These are phyloP conservation scores for Saccharomycopsis fermentans DNA, from an alignment of 805 yeast species.

Conservation along the genomic window DNA sequence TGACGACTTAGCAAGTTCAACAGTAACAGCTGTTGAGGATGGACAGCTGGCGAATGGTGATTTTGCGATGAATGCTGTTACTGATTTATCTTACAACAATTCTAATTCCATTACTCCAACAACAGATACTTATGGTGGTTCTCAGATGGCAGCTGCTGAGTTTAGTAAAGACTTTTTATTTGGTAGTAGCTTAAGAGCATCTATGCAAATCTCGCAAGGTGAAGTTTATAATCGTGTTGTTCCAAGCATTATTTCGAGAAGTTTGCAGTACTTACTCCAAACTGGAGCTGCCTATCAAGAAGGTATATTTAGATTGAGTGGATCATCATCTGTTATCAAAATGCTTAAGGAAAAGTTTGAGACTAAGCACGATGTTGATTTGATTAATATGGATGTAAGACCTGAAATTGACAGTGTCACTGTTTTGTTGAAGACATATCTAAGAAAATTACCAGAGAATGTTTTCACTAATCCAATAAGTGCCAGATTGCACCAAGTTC, in stretches of 20 bases:
- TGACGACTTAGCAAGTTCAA: background rate
- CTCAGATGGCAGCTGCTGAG: background rate
- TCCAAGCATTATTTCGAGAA: constrained; percentile 72
- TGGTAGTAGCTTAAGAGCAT: constrained; percentile 51
- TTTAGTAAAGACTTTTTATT: constrained; percentile 36
- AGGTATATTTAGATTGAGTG: constrained; percentile 85
- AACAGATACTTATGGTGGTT: background rate
- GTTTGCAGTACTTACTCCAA: constrained; percentile 54
- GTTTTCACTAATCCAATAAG: constrained; percentile 49
- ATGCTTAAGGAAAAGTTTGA: constrained; percentile 63
- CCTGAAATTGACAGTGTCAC: constrained; percentile 82
- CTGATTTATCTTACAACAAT: constrained; percentile 13
- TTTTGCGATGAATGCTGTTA: constrained; percentile 16
- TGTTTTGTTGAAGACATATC: constrained; percentile 71
- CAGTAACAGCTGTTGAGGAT: background rate
- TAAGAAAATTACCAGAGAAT: constrained; percentile 65
- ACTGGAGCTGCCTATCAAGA: constrained; percentile 74
- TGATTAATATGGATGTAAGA: constrained; percentile 29
- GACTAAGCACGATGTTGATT: constrained; percentile 54
- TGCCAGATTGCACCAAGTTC: constrained; percentile 29
- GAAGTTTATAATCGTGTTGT: constrained; percentile 32
- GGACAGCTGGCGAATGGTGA: constrained; percentile 1
- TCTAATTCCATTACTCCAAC: background rate
- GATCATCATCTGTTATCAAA: constrained; percentile 70
- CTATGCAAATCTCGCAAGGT: constrained; percentile 42